Evolutionary conservation across 345 rosid species (phyloP), one percentile per base, ranked within the genome.

Genomic region (Rhodamnia argentea): DNA sequence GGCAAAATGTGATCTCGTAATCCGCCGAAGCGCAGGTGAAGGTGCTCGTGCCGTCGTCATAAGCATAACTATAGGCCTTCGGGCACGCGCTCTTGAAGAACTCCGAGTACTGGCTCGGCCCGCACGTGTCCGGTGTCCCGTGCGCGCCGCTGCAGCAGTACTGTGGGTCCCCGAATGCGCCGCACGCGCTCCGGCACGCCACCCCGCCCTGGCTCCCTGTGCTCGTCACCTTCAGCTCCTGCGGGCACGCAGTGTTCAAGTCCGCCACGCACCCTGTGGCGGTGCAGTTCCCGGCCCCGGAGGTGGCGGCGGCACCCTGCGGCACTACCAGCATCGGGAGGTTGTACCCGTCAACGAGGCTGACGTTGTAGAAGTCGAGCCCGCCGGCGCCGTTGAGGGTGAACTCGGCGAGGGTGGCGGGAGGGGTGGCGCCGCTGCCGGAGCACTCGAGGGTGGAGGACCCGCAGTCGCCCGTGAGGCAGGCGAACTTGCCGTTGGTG

Each of bases 311-410:
- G 16, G 89, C 93, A 1, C 95, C 95, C 16, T 55, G 91, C 4
- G 98, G 95, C 32, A 87, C 85, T 12, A 95, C 89, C 47, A 85
- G 82, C 92, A 94, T 87, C 1, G 98, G 95, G 52, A 95, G 90
- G 90, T 95, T 95, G 89, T 90, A 95, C 11, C 98, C 96, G 64
- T 94, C 96, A 40, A 94, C 98, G 20, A 95, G 93, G 88, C 95
- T 93, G 3, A 95, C 93, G 85, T 93, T 95, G 88, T 89, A 95
- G 89, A 94, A 94, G 84, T 94, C 96, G 2, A 90, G 89, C 64
- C 93, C 93, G 2, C 58, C 88, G 1, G 92, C 88, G 44, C 94
- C 92, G 76, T 92, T 86, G 9, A 94, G 90, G 1, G 95, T 93
- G 89, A 95, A 93, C 75, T 95, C 95, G 0, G 93, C 95, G 2